Percentiles rank a stretch among this genome's conserved stretches.
phyloP scores from a whole-genome alignment of 148 eudicot species.

The Dianthus caryophyllus region DNA sequence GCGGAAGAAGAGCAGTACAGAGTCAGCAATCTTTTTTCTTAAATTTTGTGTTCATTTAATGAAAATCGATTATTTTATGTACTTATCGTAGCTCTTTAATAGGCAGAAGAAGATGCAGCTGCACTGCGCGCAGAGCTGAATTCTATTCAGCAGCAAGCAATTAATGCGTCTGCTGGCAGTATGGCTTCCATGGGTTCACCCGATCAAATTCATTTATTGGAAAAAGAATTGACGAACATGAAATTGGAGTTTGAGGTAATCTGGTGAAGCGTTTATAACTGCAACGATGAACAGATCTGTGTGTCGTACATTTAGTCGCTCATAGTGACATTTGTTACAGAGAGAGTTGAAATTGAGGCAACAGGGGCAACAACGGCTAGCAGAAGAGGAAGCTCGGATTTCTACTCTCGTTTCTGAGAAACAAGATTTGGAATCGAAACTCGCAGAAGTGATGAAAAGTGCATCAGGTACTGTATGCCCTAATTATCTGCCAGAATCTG shows the following conservation, averaged over 20 bases:
- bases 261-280: background rate
- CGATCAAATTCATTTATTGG: slow-evolving; percentile 61
- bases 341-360: slow-evolving; percentile 73
- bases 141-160: slow-evolving; percentile 76
- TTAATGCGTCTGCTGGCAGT: slow-evolving; percentile 41
- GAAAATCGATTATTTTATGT: slow-evolving; percentile 8
- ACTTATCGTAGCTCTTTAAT: slow-evolving; percentile 28
- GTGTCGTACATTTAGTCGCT: slow-evolving; percentile 9
- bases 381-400: slow-evolving; percentile 59
- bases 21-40: slow-evolving; percentile 35
- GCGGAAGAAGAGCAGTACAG: slow-evolving; percentile 98
- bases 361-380: slow-evolving; percentile 65
- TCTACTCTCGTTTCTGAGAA: slow-evolving; percentile 68
- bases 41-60: background rate
- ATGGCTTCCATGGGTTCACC: slow-evolving; percentile 51
- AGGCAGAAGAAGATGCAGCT: slow-evolving; percentile 99
- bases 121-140: slow-evolving; percentile 87
- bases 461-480: slow-evolving; percentile 44
- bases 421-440: slow-evolving; percentile 72
- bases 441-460: slow-evolving; percentile 40
- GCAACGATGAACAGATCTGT: background rate
- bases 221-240: slow-evolving; percentile 66
- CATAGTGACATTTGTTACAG: slow-evolving; percentile 34
- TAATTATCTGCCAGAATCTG: background rate
- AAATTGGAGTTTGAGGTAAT: slow-evolving; percentile 73